Percentiles rank a stretch among this genome's conserved stretches.
Evolutionary conservation across 2,329 filamentous ascomycete genomes (phyloP).

Genomic region (Cytospora piceae): DNA sequence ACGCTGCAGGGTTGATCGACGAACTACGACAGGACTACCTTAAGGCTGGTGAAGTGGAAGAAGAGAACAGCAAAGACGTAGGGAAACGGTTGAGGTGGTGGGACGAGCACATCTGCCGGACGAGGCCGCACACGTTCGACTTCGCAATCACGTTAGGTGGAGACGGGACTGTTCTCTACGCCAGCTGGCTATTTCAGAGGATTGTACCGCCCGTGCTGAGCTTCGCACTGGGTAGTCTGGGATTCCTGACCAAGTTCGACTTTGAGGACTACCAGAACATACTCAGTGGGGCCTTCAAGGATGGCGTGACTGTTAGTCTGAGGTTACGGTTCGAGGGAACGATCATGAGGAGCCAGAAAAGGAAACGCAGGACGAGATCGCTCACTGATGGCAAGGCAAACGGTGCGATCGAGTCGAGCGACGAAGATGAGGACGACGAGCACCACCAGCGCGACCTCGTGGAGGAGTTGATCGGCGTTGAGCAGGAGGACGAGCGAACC

Average conservation of each 20-base stretch:
- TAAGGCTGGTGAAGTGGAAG: slow-evolving; percentile 36
- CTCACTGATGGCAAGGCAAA: slow-evolving; percentile 24
- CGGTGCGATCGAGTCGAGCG: slow-evolving; percentile 24
- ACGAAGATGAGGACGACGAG: slow-evolving; percentile 44
- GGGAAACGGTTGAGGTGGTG: slow-evolving; percentile 73
- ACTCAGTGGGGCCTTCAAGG: slow-evolving; percentile 71
- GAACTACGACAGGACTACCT: slow-evolving; percentile 56
- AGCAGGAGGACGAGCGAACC: slow-evolving; percentile 80
- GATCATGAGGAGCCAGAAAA: slow-evolving; percentile 77
- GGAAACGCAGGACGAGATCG: slow-evolving; percentile 32
- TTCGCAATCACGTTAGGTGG: slow-evolving; percentile 91
- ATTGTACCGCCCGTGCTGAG: slow-evolving; percentile 92
- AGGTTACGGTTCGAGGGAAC: slow-evolving; percentile 91
- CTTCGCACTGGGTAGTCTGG: slow-evolving; percentile 87
- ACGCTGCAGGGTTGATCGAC: slow-evolving; percentile 68
- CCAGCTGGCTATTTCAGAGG: slow-evolving; percentile 94
- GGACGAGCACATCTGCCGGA: slow-evolving; percentile 77
- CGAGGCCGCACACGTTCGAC: slow-evolving; percentile 85
- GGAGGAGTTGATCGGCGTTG: slow-evolving; percentile 87
- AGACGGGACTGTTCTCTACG: slow-evolving; percentile 95
- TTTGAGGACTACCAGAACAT: slow-evolving; percentile 74
- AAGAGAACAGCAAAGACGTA: slow-evolving; percentile 44
- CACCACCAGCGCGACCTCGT: slow-evolving; percentile 68
- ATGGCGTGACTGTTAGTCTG: slow-evolving; percentile 87
- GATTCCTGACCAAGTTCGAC: slow-evolving; percentile 96